phyloP scores from a whole-genome alignment of 345 rosid genomes.

The Aethionema arabicum region DNA sequence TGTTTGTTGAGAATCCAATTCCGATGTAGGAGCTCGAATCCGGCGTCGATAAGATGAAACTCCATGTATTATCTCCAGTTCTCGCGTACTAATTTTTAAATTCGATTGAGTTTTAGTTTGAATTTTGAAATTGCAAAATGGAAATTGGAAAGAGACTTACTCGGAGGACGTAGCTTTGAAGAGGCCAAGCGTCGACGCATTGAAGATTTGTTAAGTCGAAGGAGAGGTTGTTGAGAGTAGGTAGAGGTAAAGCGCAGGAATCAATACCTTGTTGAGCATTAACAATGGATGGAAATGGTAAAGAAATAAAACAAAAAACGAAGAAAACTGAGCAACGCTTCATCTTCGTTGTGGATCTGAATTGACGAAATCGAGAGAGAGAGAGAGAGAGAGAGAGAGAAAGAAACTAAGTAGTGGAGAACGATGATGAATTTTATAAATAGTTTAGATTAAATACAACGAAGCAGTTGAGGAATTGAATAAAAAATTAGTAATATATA shows the following conservation, averaged over 20 bases:
- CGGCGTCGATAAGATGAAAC: slow-evolving; percentile 70
- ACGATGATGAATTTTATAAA: not conserved
- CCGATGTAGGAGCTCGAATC: slow-evolving; percentile 47
- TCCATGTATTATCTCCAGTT: slow-evolving; percentile 51
- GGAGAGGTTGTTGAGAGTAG: slow-evolving; percentile 36
- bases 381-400: slow-evolving; percentile 15
- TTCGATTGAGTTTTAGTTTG: not conserved
- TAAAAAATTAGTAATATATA: not conserved
- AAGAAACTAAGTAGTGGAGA: slow-evolving; percentile 8
- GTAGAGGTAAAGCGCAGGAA: slow-evolving; percentile 45
- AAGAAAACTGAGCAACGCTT: slow-evolving; percentile 23
- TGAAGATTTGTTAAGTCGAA: slow-evolving; percentile 47
- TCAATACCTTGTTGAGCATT: slow-evolving; percentile 39
- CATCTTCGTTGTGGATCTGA: slow-evolving; percentile 22
- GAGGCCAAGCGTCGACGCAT: slow-evolving; percentile 54
- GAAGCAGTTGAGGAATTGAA: slow-evolving; percentile 22
- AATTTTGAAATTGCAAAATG: not conserved
- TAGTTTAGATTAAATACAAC: slow-evolving; percentile 19
- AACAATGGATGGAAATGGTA: not conserved
- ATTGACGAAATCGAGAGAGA: slow-evolving; percentile 16
- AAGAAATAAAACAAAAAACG: slow-evolving; percentile 25
- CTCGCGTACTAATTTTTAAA: slow-evolving; percentile 44
- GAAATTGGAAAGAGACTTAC: slow-evolving; percentile 41
- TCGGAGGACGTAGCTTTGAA: slow-evolving; percentile 52
- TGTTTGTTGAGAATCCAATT: slow-evolving; percentile 69